Base-by-base conservation (phyloP, 1,284 basidiomycete genomes). In the Malassezia sp. region DNA sequence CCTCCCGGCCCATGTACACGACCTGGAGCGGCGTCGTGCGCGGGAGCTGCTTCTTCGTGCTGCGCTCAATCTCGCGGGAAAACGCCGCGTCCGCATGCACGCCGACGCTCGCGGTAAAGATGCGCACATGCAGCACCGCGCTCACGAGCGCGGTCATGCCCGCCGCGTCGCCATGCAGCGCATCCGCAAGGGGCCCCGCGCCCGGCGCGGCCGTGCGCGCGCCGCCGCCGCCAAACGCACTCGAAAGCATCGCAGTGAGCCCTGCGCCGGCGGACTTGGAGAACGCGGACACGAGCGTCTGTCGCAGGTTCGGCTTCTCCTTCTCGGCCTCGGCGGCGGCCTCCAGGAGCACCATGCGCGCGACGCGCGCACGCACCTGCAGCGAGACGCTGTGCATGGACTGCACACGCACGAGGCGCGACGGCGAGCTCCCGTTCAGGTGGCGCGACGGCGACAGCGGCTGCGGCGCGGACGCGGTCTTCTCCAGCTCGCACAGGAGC, bases 1-100 rank as follows among this genome's bases (percentile, higher is more conserved):
- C 85, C 36, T 85, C 82, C 61, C 88, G 87, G 5, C 83, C 82
- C 0, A 89, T 91, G 74, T 86, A 96, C 33, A 97, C 87, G 17
- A 97, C 74, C 57, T 85, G 81, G 46, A 86, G 83, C 38, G 78
- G 80, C 63, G 90, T 80, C 43, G 75, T 78, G 7, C 73, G 74
- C 0, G 93, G 93, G 0, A 88, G 84, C 32, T 85, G 82, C 75
- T 97, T 97, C 77, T 95, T 95, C 0, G 90, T 97, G 8, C 87
- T 86, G 39, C 91, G 77, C 59, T 87, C 79, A 26, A 97, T 76
- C 69, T 96, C 91, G 2, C 76, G 70, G 1, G 78, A 77, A 54
- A 89, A 79, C 52, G 84, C 81, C 52, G 78, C 75, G 51, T 83
- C 80, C 3, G 90, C 73, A 15, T 75, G 76, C 17, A 93, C 84